Conservation (phyloP, 257 asterid species). For the Fraxinus americana region DNA sequence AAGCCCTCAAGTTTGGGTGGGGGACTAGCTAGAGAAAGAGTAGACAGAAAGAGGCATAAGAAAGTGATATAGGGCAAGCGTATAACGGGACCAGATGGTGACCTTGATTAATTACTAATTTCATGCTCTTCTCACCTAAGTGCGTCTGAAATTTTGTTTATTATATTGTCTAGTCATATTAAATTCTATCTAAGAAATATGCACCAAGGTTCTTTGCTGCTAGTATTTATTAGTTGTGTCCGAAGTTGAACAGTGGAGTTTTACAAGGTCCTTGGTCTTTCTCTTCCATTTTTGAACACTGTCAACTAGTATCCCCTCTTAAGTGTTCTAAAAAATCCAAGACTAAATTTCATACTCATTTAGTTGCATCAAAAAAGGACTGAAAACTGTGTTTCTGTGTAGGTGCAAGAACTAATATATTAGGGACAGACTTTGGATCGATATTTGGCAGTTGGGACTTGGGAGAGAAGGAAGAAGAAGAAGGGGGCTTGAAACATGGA, state of each 20-base stretch:
- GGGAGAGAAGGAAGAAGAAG: neutral
- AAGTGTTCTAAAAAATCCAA: conserved; percentile 36
- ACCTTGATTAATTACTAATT: conserved; percentile 23
- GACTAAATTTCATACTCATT: conserved; percentile 17
- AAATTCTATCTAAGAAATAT: neutral
- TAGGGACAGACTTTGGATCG: neutral
- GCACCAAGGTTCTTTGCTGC: neutral
- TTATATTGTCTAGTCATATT: neutral
- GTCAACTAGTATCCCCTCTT: conserved; percentile 24
- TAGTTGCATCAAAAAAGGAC: conserved; percentile 36
- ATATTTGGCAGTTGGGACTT: neutral
- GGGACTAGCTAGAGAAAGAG: neutral
- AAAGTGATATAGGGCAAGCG: conserved; percentile 25
- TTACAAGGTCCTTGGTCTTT: conserved; percentile 29
- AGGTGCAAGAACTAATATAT: conserved; percentile 15
- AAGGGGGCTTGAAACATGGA: conserved; percentile 46
- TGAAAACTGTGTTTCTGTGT: conserved; percentile 11
- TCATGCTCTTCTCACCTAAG: neutral
- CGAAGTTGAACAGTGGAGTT: conserved; percentile 38
- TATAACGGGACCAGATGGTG: conserved; percentile 36
- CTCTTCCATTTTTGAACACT: conserved; percentile 23
- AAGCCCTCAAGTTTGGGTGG: conserved; percentile 10
- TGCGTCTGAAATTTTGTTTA: neutral
- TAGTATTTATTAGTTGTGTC: conserved; percentile 47
- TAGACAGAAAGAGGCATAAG: conserved; percentile 28